Percentiles rank a stretch among this genome's conserved stretches.
Evolutionary conservation across 306 rosid genomes (phyloP).

Genomic region (Vigna trinervia): DNA sequence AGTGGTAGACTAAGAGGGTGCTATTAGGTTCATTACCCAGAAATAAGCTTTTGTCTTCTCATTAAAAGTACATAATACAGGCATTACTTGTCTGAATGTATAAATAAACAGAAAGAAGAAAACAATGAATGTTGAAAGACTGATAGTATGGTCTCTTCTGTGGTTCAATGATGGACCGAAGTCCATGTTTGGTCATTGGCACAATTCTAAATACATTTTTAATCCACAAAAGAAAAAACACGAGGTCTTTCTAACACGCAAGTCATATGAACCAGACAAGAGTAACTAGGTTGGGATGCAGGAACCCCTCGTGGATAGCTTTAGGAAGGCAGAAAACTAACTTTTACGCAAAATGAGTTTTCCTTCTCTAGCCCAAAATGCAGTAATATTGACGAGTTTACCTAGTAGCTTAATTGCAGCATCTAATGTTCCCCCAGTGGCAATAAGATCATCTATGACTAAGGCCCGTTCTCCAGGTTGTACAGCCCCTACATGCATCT

Average conservation of each 20-base stretch:
- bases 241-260: slow-evolving; percentile 6
- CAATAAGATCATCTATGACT: slow-evolving; percentile 94
- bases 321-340: background rate
- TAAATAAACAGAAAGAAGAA: slow-evolving; percentile 20
- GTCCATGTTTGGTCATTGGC: slow-evolving; percentile 24
- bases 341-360: background rate
- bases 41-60: slow-evolving; percentile 24
- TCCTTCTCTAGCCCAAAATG: background rate
- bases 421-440: slow-evolving; percentile 93
- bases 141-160: slow-evolving; percentile 16
- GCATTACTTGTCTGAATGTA: slow-evolving; percentile 16
- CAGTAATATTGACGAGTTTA: slow-evolving; percentile 43
- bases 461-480: slow-evolving; percentile 89
- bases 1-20: slow-evolving; percentile 27
- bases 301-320: background rate
- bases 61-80: slow-evolving; percentile 3
- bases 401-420: slow-evolving; percentile 96
- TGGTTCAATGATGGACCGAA: slow-evolving; percentile 3
- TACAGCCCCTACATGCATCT: slow-evolving; percentile 99
- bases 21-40: slow-evolving; percentile 22
- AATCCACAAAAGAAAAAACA: slow-evolving; percentile 11
- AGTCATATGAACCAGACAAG: slow-evolving; percentile 36
- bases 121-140: slow-evolving; percentile 13
- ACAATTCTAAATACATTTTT: slow-evolving; percentile 8
- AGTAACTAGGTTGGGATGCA: background rate